Base-by-base conservation (phyloP, 176 grass and related monocot genomes). In the Hyparrhenia diplandra region DNA sequence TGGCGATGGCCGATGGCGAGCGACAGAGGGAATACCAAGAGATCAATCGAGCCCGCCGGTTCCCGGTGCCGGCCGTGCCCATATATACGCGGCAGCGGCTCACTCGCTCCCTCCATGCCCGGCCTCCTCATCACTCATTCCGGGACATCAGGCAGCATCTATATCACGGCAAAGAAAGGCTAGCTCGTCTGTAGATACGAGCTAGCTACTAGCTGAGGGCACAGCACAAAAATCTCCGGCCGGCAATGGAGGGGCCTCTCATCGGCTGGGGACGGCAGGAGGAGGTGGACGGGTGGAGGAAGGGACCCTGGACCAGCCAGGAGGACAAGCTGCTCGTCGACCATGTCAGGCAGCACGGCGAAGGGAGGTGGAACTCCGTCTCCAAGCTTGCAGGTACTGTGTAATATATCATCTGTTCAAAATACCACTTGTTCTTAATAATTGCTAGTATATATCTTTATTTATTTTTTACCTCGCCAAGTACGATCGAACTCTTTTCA, bases 361-460 rank as follows among this genome's bases (percentile, higher is more conserved):
- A 98, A 69, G 96, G 96, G 25, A 83, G 92, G 81, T 95, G 96
- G 96, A 95, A 95, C 62, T 95, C 90, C 8, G 90, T 98, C 89
- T 90, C 90, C 83, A 91, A 95, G 85, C 57, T 86, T 14, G 88
- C 96, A 88, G 96, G 96, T 90, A 68, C 32, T n/a, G n/a, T n/a
- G n/a, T n/a, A n/a, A n/a, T n/a, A n/a, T n/a, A 4, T 32, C 4
- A 32, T 32, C 31, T 32, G 31, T 32, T 32, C 31, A 32, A 13
- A 0, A n/a, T 10, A 13, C 1, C 6, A 1, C 67, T 12, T 30
- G 30, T 10, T 73, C 71, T 74, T 32, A 21, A 20, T 30, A 55
- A 8, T n/a, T 54, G 20, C 31, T 21, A n/a, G n/a, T n/a, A n/a
- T n/a, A n/a, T n/a, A 21, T 54, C 5, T 47, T 24, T 11, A 3